Base-by-base conservation (phyloP, 805 yeast species). In the Wickerhamomyces sydowiorum region DNA sequence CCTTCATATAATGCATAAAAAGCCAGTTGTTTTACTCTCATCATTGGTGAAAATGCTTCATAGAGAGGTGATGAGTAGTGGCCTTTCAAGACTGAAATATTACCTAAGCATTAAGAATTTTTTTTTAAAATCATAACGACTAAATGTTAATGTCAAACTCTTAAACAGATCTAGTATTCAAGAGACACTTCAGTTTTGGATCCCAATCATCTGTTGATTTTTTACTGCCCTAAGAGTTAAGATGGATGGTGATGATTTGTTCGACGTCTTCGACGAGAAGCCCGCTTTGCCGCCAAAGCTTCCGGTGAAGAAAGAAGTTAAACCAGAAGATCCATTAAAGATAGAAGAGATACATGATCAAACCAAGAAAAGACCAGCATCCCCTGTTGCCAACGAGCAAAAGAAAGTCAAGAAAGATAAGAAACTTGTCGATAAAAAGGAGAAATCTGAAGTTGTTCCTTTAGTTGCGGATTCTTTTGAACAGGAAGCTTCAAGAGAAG, bases 401-500 rank as follows among this genome's bases (percentile, higher is more conserved):
- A 53, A 54, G 43, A 51, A 44, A 41, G 31, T 37, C 17, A 44
- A 51, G 53, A 61, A 62, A 50, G 58, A 52, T 4, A 52, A 56
- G 37, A 57, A 60, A 39, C 51, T 62, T 19, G 34, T 60, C 8
- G 67, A 61, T 21, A 64, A 67, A 44, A 64, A 70, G 50, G 64
- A 65, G 41, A 72, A 70, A 44, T 66, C 70, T 14, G 73, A 69
- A 8, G 72, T 76, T 15, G 72, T 73, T 27, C 89, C 96, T 0
- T 80, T 87, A 30, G 95, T 88, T 20, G 85, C 91, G 1, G 96
- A 89, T 62, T 72, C 86, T 5, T 77, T 89, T 39, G 96, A 88
- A 59, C 85, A 86, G 46, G 96, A 88, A 62, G 93, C 96, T 0
- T 81, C 87, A 3, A 72, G 95, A 61, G 95, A 88, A 61, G 95